Conservation (phyloP, 2,329 filamentous ascomycete species). For the Amesomyces nigricolor region DNA sequence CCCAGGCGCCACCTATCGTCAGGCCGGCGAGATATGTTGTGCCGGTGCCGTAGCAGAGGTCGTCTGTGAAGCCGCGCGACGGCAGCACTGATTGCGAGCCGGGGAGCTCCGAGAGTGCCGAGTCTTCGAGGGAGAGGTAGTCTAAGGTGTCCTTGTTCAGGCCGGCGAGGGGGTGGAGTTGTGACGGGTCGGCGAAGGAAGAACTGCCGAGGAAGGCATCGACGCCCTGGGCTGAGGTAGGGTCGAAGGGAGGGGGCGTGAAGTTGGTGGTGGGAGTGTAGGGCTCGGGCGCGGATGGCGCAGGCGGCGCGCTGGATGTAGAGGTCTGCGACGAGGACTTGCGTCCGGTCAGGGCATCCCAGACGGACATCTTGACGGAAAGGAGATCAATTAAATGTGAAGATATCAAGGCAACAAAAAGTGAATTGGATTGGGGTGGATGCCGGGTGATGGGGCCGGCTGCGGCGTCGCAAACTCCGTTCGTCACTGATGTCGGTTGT, state of each 20-base stretch:
- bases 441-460: constrained; percentile 8
- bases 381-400: constrained; percentile 5
- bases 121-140: constrained; percentile 92
- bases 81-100: constrained; percentile 83
- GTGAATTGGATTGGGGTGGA: constrained; percentile 1
- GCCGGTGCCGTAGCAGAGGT: constrained; percentile 95
- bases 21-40: constrained; percentile 89
- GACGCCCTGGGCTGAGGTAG: constrained; percentile 69
- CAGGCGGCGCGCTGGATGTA: constrained; percentile 39
- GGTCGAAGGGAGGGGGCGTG: constrained; percentile 58
- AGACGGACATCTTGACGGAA: constrained; percentile 47
- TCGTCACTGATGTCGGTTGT: constrained; percentile 8
- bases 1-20: constrained; percentile 83
- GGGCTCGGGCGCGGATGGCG: constrained; percentile 41
- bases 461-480: constrained; percentile 6
- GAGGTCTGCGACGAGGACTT: constrained; percentile 42
- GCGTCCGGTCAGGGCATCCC: constrained; percentile 57
- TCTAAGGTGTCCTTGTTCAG: constrained; percentile 90
- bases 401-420: constrained; percentile 7
- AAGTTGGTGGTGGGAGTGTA: constrained; percentile 23
- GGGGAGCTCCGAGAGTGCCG: constrained; percentile 76
- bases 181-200: constrained; percentile 75
- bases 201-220: constrained; percentile 77
- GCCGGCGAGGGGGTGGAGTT: constrained; percentile 88
- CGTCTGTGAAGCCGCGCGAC: constrained; percentile 94